Evolutionary conservation across 148 eudicot species (phyloP), one percentile per base, ranked within the genome.

Genomic region (Camellia lanceoleosa): DNA sequence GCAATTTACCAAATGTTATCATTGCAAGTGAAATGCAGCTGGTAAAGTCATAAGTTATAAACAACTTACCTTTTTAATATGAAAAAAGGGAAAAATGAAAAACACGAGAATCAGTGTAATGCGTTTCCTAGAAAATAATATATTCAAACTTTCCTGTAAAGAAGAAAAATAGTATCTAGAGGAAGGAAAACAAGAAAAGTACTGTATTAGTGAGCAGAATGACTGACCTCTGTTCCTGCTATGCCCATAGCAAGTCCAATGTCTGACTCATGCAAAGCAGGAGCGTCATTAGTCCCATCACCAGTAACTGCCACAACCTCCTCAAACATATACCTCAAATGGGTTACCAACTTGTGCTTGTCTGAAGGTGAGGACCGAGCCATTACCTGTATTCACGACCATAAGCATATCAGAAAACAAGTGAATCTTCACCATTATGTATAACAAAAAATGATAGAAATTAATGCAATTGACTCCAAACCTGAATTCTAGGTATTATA

Each of bases 161-260:
- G 70, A 74, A 74, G 18, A 56, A 73, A 38, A 38, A 73, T 59
- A 55, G 63, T 38, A 38, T 73, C 56, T n/a, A 10, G 19, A 30
- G n/a, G 44, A 73, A 56, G 47, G 15, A 72, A 74, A 74, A 14
- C 78, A 41, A 38, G 76, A 8, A 62, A n/a, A 75, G 16, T 69
- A 8, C 5, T 10, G 9, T 8, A 4, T 9, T 7, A 2, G 62
- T 11, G 2, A 77, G 49, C 23, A 58, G n/a, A 64, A 15, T 66
- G 20, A 80, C 85, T 41, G 71, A 92, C 96, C 92, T 92, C 96
- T 11, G 96, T 92, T 80, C 96, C 97, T 14, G 89, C 88, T 44
- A 93, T 86, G 38, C 97, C 97, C 97, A 93, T 93, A 56, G 97
- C 90, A 74, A 93, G 87, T 79, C 97, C 97, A 74, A 93, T 91